phyloP scores from a whole-genome alignment of 2,329 filamentous ascomycete genomes.

The Grosmannia serpens region DNA sequence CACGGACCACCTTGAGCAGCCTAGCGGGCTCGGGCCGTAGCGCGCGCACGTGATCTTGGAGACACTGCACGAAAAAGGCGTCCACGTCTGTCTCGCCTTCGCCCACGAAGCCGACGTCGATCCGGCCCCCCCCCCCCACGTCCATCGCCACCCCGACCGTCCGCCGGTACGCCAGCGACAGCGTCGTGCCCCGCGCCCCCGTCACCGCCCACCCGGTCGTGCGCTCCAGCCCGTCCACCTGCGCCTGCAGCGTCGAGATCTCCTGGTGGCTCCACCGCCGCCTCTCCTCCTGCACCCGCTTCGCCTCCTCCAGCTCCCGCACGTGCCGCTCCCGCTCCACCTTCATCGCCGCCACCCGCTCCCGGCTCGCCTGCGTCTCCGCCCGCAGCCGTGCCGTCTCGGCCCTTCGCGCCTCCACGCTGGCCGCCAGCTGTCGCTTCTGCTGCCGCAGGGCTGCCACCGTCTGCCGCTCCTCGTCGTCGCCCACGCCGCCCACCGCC shows the following conservation, averaged over 20 bases:
- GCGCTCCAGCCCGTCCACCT: constrained; percentile 53
- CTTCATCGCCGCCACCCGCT: constrained; percentile 48
- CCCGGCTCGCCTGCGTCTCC: constrained; percentile 56
- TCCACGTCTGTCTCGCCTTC: constrained; percentile 50
- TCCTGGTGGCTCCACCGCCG: constrained; percentile 80
- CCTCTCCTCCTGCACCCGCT: constrained; percentile 75
- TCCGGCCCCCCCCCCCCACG: constrained; percentile 31
- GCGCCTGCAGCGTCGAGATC: constrained; percentile 63
- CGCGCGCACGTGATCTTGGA: constrained; percentile 55
- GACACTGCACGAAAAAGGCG: constrained; percentile 64
- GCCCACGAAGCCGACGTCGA: too few species aligned
- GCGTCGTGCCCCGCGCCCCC: constrained; percentile 45
- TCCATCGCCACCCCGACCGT: constrained; percentile 67
- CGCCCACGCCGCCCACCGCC: constrained; percentile 66
- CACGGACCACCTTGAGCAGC: constrained; percentile 48
- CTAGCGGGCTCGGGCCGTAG: constrained; percentile 46
- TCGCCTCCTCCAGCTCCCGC: constrained; percentile 69
- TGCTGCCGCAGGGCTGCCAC: constrained; percentile 61
- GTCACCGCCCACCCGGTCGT: constrained; percentile 61
- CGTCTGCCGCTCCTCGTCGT: constrained; percentile 50
- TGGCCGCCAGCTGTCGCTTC: constrained; percentile 51
- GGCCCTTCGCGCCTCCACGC: constrained; percentile 57
- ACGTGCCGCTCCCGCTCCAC: constrained; percentile 58
- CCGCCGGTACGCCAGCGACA: constrained; percentile 64
- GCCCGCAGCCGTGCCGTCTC: constrained; percentile 55